Evolutionary conservation across 768 basidiomycete species (phyloP).

Genomic region (Pleurotus sapidus): DNA sequence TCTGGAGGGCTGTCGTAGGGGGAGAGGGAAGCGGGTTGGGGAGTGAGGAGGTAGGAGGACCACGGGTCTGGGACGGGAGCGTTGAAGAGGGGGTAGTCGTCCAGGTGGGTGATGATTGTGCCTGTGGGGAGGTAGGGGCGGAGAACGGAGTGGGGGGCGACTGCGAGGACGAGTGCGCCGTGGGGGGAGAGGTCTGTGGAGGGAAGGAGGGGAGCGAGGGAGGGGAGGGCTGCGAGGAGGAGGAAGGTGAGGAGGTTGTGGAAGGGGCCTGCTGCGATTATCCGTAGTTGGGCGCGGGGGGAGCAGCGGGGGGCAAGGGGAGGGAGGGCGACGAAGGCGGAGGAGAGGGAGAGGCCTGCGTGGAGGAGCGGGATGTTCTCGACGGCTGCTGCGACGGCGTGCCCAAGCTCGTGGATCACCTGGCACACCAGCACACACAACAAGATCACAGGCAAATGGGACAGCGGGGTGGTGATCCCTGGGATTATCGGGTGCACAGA

Average conservation of each 20-base stretch:
- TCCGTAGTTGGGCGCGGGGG: constrained; percentile 38
- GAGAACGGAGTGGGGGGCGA: constrained; percentile 45
- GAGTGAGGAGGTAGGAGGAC: constrained; percentile 40
- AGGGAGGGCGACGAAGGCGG: constrained; percentile 62
- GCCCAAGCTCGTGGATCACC: constrained; percentile 77
- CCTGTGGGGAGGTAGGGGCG: constrained; percentile 52
- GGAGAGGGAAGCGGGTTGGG: neutral
- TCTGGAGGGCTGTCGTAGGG: no score
- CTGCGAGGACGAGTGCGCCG: constrained; percentile 37
- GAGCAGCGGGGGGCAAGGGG: constrained; percentile 24
- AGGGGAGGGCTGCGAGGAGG: constrained; percentile 29
- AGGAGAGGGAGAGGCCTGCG: constrained; percentile 65
- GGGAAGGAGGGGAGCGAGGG: constrained; percentile 20
- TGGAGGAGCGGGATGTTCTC: constrained; percentile 62
- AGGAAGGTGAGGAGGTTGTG: constrained; percentile 70
- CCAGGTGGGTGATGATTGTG: constrained; percentile 59
- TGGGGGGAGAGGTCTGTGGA: constrained; percentile 51
- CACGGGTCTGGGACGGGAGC: constrained; percentile 34
- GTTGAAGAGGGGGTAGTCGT: constrained; percentile 49
- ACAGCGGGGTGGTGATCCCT: constrained; percentile 76
- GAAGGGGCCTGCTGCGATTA: constrained; percentile 73
- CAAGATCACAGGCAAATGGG: constrained; percentile 65
- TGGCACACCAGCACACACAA: constrained; percentile 61
- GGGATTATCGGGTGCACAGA: constrained; percentile 54
- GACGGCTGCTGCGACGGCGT: constrained; percentile 75